Conservation (phyloP, 768 basidiomycete genomes). For the Suillus clintonianus region DNA sequence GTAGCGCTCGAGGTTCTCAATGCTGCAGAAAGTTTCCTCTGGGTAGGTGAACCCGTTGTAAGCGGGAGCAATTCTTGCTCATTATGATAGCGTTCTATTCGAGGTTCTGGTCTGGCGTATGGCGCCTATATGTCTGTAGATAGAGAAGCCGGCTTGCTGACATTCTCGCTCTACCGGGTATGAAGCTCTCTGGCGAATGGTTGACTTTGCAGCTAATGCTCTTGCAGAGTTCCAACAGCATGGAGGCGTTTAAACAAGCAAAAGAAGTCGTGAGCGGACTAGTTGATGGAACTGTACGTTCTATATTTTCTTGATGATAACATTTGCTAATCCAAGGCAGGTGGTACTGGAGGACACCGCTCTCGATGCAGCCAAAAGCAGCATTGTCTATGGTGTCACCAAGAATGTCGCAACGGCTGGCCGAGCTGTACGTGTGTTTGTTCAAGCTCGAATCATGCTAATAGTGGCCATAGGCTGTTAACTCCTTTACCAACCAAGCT, state of each 20-base stretch:
- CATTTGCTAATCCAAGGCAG: constrained; percentile 39
- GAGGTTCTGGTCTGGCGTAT: constrained; percentile 94
- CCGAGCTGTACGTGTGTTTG: constrained; percentile 66
- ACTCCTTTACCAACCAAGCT: constrained; percentile 88
- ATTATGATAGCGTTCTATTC: constrained; percentile 73
- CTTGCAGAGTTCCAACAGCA: constrained; percentile 73
- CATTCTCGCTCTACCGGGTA: constrained; percentile 79
- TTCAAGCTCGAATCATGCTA: constrained; percentile 6
- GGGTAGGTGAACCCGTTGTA: constrained; percentile 51
- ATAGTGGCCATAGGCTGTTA: constrained; percentile 54
- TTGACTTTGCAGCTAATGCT: constrained; percentile 7
- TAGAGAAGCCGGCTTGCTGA: constrained; percentile 74
- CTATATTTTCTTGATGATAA: neutral
- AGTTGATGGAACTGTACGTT: constrained; percentile 76
- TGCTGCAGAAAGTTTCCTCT: constrained; percentile 91
- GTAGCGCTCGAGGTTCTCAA: constrained; percentile 89
- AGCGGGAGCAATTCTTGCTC: constrained; percentile 10
- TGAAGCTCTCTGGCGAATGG: constrained; percentile 21
- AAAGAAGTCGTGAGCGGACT: constrained; percentile 76
- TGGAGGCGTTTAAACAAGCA: constrained; percentile 81
- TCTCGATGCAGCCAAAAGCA: constrained; percentile 90
- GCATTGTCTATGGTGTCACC: constrained; percentile 83
- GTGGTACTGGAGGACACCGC: constrained; percentile 77
- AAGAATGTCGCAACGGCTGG: constrained; percentile 80
- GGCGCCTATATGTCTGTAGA: constrained; percentile 80